Evolutionary conservation across 225 moss, liverwort and hornwort species (phyloP), one percentile per base, ranked within the genome.

Genomic region (Pseudisothecium myosuroides): DNA sequence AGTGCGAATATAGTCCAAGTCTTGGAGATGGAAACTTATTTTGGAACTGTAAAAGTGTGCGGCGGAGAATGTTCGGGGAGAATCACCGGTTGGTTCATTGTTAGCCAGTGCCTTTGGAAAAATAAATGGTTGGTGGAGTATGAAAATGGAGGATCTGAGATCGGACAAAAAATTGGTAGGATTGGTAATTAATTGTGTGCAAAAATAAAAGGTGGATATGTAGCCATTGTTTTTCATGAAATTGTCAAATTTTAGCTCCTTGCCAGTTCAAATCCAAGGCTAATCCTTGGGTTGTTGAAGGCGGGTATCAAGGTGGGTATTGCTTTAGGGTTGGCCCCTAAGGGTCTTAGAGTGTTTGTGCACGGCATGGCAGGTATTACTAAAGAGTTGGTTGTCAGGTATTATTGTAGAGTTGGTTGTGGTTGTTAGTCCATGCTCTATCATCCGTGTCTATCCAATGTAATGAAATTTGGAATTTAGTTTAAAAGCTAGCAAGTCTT

Each of bases 371-470:
- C n/a, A n/a, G n/a, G n/a, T n/a, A n/a, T n/a, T n/a, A n/a, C n/a
- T n/a, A n/a, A n/a, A n/a, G n/a, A n/a, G n/a, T n/a, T n/a, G n/a
- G n/a, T n/a, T n/a, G n/a, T n/a, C n/a, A n/a, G n/a, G n/a, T 66
- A 65, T 34, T 34, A 3, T 5, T 19, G 9, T 19, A 10, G 1
- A 5, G 20, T 2, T 36, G 1, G 21, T 67, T 0, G 2, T 37
- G 7, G 36, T 2, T 0, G 20, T 2, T 1, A 66, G 1, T 2
- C 20, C 4, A 2, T 20, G 6, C 6, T 36, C 2, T 0, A 2
- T 65, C 10, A 10, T 20, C 4, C 5, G 1, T 37, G 6, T 37
- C 2, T 21, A 20, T 4, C 4, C 2, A 36, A 12, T 6, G 6
- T 12, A 20, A 67, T 67, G 37, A 37, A 37, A 37, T 21, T 37